phyloP scores from a whole-genome alignment of 306 rosid genomes.

The Hippophae gyantsensis region DNA sequence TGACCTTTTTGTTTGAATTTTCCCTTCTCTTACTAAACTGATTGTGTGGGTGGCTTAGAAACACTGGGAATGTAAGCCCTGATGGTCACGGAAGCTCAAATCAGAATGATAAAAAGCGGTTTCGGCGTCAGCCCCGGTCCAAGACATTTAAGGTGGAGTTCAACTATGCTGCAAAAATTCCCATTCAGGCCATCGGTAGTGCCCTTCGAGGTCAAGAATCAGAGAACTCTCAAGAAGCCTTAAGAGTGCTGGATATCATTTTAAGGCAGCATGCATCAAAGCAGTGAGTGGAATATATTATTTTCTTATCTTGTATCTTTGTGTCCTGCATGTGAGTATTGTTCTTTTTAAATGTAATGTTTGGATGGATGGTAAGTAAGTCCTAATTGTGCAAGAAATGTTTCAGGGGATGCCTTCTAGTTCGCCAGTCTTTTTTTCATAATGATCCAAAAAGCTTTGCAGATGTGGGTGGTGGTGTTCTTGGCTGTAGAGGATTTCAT shows the following conservation, averaged over 20 bases:
- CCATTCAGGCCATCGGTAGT: slow-evolving; percentile 65
- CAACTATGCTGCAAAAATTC: slow-evolving; percentile 74
- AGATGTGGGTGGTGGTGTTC: slow-evolving; percentile 88
- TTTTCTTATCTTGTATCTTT: neutral
- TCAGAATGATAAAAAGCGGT: slow-evolving; percentile 65
- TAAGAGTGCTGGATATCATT: slow-evolving; percentile 76
- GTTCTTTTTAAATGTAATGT: neutral
- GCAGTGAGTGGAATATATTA: slow-evolving; percentile 45
- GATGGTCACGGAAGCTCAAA: slow-evolving; percentile 46
- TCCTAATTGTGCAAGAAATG: neutral
- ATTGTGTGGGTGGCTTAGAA: slow-evolving; percentile 24
- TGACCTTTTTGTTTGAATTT: neutral
- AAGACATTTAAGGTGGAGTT: slow-evolving; percentile 70
- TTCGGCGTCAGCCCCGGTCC: slow-evolving; percentile 46
- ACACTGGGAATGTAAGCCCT: slow-evolving; percentile 52
- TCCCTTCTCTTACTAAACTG: neutral
- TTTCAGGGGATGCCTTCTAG: slow-evolving; percentile 90
- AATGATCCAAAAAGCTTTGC: slow-evolving; percentile 47
- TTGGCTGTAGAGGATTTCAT: slow-evolving; percentile 84
- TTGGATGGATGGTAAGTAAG: neutral
- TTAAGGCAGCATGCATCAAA: slow-evolving; percentile 87
- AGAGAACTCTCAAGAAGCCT: slow-evolving; percentile 75
- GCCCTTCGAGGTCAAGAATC: slow-evolving; percentile 81
- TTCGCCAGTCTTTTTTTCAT: slow-evolving; percentile 78
- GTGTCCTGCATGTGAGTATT: neutral